These are phyloP conservation scores for Metarhizium humberi DNA, from an alignment of 2,329 filamentous ascomycete species.

Conservation along the genomic window DNA sequence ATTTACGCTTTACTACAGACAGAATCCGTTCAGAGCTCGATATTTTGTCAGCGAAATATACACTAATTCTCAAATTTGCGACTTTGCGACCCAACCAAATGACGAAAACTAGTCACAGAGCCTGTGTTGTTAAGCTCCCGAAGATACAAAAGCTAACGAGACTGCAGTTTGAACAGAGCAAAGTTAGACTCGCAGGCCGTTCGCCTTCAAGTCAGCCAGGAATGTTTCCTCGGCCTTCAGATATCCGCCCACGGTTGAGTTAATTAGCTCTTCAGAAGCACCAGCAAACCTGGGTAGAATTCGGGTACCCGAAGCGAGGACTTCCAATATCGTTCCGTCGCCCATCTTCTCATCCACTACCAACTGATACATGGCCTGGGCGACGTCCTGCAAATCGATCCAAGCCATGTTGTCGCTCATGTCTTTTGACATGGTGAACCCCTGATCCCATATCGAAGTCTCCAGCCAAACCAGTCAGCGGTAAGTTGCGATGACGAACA, in stretches of 20 bases:
- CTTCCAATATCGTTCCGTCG: conserved; percentile 23
- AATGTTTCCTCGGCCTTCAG: conserved; percentile 12
- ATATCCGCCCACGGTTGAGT: conserved; percentile 9
- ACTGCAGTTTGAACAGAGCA: background rate
- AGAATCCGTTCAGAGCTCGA: background rate
- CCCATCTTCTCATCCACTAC: conserved; percentile 16
- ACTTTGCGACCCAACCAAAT: background rate
- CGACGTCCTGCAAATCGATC: conserved; percentile 21
- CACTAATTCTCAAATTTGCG: background rate
- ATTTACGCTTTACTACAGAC: background rate
- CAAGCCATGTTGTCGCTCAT: conserved; percentile 18
- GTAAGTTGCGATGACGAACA: background rate
- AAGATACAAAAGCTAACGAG: background rate
- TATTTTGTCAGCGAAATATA: background rate
- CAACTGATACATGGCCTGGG: conserved; percentile 20
- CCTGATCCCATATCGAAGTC: conserved; percentile 25
- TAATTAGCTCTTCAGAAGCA: background rate
- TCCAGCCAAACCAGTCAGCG: conserved; percentile 1
- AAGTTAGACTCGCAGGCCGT: conserved; percentile 15
- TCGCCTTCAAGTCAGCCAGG: conserved; percentile 12
- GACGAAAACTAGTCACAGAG: background rate
- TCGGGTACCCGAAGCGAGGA: conserved; percentile 11
- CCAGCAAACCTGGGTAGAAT: conserved; percentile 5
- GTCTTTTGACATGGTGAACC: conserved; percentile 19
- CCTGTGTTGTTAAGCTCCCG: background rate